Percentiles rank a stretch among this genome's conserved stretches.
These are phyloP conservation scores for Gynostemma pentaphyllum DNA, from an alignment of 306 rosid genomes.

Conservation along the genomic window DNA sequence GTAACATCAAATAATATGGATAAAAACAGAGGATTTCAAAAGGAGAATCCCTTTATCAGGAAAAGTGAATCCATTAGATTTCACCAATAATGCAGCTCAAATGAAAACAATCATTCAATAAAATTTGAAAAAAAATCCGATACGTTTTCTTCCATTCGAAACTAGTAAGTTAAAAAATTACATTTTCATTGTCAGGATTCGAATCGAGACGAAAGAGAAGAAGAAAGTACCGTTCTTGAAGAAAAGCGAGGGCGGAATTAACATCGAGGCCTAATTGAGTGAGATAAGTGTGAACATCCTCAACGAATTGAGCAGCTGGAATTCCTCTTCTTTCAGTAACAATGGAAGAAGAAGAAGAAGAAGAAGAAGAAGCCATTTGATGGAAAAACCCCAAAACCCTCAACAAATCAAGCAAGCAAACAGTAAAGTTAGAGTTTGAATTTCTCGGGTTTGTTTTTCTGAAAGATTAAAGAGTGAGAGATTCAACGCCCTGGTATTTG, in stretches of 20 bases:
- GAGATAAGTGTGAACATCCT: constrained; percentile 79
- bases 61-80: not conserved
- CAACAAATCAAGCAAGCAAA: not conserved
- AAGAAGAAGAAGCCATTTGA: constrained; percentile 37
- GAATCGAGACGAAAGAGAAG: not conserved
- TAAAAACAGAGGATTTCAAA: not conserved
- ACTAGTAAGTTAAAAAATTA: not conserved
- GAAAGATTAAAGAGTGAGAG: not conserved
- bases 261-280: constrained; percentile 51
- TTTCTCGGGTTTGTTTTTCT: not conserved
- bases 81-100: not conserved
- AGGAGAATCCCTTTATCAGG: not conserved
- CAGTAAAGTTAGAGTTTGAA: not conserved
- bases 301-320: constrained; percentile 88
- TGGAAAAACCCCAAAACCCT: constrained; percentile 9
- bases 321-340: constrained; percentile 79
- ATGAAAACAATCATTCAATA: not conserved
- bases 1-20: not conserved
- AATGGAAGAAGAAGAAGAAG: constrained; percentile 23
- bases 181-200: not conserved
- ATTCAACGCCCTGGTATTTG: not conserved
- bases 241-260: constrained; percentile 60
- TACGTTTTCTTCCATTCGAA: not conserved
- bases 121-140: not conserved
- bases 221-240: constrained; percentile 45